Percentiles rank a stretch among this genome's conserved stretches.
phyloP scores from a whole-genome alignment of 495 filamentous ascomycete species.

The Echria macrotheca region DNA sequence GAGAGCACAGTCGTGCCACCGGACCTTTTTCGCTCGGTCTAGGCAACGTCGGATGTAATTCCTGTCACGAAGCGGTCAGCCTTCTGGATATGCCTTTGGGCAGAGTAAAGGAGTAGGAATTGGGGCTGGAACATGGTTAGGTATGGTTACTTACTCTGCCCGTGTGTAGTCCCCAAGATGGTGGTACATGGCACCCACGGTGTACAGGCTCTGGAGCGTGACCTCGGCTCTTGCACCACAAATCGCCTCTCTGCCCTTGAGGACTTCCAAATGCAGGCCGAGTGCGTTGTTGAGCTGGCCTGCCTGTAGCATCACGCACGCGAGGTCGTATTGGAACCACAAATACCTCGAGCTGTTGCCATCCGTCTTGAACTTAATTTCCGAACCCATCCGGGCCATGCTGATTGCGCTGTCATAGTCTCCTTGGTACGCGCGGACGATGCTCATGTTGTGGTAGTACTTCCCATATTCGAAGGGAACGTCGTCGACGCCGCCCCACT shows the following conservation, averaged over 20 bases:
- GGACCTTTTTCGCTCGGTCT: not conserved
- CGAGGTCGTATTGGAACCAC: constrained; percentile 19
- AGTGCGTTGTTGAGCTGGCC: constrained; percentile 14
- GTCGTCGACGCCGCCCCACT: constrained; percentile 11
- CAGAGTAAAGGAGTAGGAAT: no score
- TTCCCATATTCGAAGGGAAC: constrained; percentile 27
- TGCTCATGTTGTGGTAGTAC: constrained; percentile 22
- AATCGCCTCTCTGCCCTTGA: constrained; percentile 5
- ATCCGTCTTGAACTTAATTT: constrained; percentile 12
- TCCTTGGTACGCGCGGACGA: constrained; percentile 3
- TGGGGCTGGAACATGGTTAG: no score
- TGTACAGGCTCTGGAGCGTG: constrained; percentile 23
- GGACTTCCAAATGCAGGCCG: constrained; percentile 15
- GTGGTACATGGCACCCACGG: constrained; percentile 17
- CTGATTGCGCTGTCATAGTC: constrained; percentile 9
- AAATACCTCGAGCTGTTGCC: constrained; percentile 1
- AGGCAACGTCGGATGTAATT: constrained; percentile 6
- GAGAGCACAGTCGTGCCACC: constrained; percentile 2
- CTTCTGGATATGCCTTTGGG: no score
- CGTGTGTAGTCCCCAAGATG: not conserved
- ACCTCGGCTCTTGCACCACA: constrained; percentile 11
- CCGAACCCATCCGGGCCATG: constrained; percentile 10
- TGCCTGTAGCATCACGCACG: constrained; percentile 15
- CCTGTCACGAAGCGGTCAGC: not conserved
- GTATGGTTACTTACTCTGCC: constrained; percentile 3